These are phyloP conservation scores for Ustilago trichophora DNA, from an alignment of 1,284 basidiomycete genomes.

Conservation along the genomic window DNA sequence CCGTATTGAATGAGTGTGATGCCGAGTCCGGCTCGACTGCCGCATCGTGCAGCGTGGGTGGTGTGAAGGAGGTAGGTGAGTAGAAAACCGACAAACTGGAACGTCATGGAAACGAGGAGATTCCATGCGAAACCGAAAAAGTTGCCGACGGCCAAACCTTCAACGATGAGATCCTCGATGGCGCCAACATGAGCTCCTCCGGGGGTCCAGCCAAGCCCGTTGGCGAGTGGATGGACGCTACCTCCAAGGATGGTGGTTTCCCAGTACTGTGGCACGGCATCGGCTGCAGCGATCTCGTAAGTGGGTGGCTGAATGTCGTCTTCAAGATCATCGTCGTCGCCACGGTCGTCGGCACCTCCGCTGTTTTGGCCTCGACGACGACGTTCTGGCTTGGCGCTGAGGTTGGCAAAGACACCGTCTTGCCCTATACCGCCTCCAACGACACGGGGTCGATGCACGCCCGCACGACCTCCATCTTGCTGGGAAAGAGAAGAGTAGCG, in stretches of 20 bases:
- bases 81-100: constrained; percentile 81
- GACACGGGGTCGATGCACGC: constrained; percentile 34
- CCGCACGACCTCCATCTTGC: constrained; percentile 23
- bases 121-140: constrained; percentile 80
- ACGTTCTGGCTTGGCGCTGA: constrained; percentile 84
- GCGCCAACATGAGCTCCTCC: constrained; percentile 59
- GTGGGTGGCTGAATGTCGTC: constrained; percentile 72
- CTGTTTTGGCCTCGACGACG: constrained; percentile 48
- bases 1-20: constrained; percentile 88
- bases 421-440: constrained; percentile 82
- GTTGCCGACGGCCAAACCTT: constrained; percentile 72
- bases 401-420: constrained; percentile 95
- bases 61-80: constrained; percentile 67
- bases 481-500: constrained; percentile 47
- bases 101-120: constrained; percentile 87
- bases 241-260: constrained; percentile 84
- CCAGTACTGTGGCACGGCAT: constrained; percentile 95
- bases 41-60: constrained; percentile 93
- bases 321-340: constrained; percentile 74
- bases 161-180: constrained; percentile 71
- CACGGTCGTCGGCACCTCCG: constrained; percentile 68
- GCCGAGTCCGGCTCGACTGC: constrained; percentile 91
- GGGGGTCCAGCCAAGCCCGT: constrained; percentile 65
- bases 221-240: constrained; percentile 69
- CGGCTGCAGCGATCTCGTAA: constrained; percentile 86